These are phyloP conservation scores for Scenedesmus sp. DNA, from an alignment of 163 green algal species.

Conservation along the genomic window DNA sequence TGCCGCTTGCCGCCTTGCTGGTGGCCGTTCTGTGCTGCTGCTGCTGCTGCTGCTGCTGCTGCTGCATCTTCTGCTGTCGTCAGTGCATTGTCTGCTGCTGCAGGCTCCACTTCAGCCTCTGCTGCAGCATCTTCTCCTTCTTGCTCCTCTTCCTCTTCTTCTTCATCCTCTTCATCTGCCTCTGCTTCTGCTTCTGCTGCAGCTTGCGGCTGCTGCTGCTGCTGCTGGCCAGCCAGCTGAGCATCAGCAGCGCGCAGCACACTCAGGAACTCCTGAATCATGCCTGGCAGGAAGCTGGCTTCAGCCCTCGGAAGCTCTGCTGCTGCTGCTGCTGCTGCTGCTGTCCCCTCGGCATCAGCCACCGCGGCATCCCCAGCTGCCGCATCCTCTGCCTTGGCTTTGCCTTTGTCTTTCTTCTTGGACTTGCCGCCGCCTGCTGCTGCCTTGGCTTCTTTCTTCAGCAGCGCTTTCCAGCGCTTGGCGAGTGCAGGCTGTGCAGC, in stretches of 20 bases:
- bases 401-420: slow-evolving; percentile 36
- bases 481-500: slow-evolving; percentile 79
- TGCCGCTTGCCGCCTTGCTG: background rate
- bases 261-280: slow-evolving; percentile 86
- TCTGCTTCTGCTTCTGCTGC: slow-evolving; percentile 35
- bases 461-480: slow-evolving; percentile 89
- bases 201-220: background rate
- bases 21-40: background rate
- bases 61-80: background rate
- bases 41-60: slow-evolving; percentile 15
- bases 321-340: slow-evolving; percentile 16
- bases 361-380: background rate
- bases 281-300: slow-evolving; percentile 80
- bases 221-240: slow-evolving; percentile 23
- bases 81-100: background rate
- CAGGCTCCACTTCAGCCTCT: background rate
- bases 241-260: slow-evolving; percentile 54
- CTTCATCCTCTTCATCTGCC: background rate
- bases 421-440: slow-evolving; percentile 42
- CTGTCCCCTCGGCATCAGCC: slow-evolving; percentile 1
- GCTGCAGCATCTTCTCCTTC: background rate
- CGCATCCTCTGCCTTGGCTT: background rate
- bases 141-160: background rate
- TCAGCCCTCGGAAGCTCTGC: slow-evolving; percentile 68
- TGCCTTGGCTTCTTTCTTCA: slow-evolving; percentile 92